A percentile compares a stretch with the other conserved stretches of the same genome.
Conservation (phyloP, 345 rosid species). For the Punica granatum region DNA sequence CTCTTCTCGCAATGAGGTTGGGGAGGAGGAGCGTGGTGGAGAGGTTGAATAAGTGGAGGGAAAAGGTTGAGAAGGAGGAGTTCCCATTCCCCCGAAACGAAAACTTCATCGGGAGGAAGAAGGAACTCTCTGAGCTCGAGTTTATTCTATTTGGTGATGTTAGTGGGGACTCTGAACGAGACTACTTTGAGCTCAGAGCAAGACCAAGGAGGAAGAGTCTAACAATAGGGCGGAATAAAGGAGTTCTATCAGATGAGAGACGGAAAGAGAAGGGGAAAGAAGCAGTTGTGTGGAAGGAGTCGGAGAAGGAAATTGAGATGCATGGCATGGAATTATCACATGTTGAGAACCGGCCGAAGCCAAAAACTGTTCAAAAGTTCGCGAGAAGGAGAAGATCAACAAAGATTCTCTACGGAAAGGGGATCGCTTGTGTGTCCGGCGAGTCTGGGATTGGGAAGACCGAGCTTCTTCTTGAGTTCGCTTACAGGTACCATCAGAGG, state of each 20-base stretch:
- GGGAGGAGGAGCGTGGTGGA: slow-evolving; percentile 93
- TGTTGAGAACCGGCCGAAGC: slow-evolving; percentile 24
- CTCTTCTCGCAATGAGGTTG: slow-evolving; percentile 60
- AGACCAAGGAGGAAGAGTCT: slow-evolving; percentile 69
- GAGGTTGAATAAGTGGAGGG: slow-evolving; percentile 73
- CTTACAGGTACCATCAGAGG: slow-evolving; percentile 74
- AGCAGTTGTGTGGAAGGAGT: slow-evolving; percentile 90
- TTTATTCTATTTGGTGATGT: slow-evolving; percentile 83
- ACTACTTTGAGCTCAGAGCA: slow-evolving; percentile 78
- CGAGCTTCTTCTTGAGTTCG: slow-evolving; percentile 91
- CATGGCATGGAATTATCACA: slow-evolving; percentile 35
- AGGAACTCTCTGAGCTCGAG: slow-evolving; percentile 81
- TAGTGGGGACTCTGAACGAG: slow-evolving; percentile 64
- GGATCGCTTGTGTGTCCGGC: slow-evolving; percentile 82
- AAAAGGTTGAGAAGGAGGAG: slow-evolving; percentile 73
- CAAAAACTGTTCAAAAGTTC: slow-evolving; percentile 31
- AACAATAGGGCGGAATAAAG: slow-evolving; percentile 64
- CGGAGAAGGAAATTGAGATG: slow-evolving; percentile 95
- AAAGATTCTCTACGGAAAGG: slow-evolving; percentile 70
- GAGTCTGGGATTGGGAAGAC: slow-evolving; percentile 93
- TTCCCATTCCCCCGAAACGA: slow-evolving; percentile 83
- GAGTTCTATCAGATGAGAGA: slow-evolving; percentile 38
- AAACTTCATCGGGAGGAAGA: slow-evolving; percentile 77
- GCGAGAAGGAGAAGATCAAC: slow-evolving; percentile 58
- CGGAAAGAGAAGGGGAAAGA: slow-evolving; percentile 68